Evolutionary conservation across 176 grass and related monocot genomes (phyloP), one percentile per base, ranked within the genome.

Genomic region (Lolium perenne): DNA sequence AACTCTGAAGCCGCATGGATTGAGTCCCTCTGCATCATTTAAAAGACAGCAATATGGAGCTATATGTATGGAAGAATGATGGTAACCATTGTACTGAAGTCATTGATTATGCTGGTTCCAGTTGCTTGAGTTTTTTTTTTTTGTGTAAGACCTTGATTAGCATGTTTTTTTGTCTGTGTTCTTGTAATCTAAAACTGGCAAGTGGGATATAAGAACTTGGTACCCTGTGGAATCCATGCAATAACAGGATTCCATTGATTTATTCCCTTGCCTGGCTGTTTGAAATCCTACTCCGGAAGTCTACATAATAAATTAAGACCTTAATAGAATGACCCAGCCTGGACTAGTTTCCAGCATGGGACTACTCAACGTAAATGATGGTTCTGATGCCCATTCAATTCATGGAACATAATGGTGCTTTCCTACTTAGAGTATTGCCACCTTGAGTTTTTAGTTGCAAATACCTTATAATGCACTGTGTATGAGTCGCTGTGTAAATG

Each of bases 1-100:
- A 96, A 99, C 49, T 94, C 90, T 6, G 92, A 96, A 88, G 90
- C 90, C 11, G 90, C 92, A 74, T 94, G 88, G 74, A 99, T 82
- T 53, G 90, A 91, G 82, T 99, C 94, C 79, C 97, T 94, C 97
- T 99, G 81, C 91, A 87, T 85, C 16, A 76, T 84, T 84, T 5
- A 50, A 57, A 76, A 77, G 16, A 45, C 8, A 70, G 16, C 29
- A 80, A 51, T 45, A 73, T 41, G 38, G 6, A 48, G 32, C 6
- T 69, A 45, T 47, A 47, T 13, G 41, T 69, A 45, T 81, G 60
- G 26, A 89, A 48, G 8, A 82, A 58, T 22, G 35, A 38, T n/a
- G 40, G n/a, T 15, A 85, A 70, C 40, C 51, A 10, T 70, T 82
- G 63, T 81, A 60, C 16, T 53, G 14, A 86, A 76, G 18, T 47